phyloP scores from a whole-genome alignment of 1,139 yeast species.

The Arxiozyma slooffiae region DNA sequence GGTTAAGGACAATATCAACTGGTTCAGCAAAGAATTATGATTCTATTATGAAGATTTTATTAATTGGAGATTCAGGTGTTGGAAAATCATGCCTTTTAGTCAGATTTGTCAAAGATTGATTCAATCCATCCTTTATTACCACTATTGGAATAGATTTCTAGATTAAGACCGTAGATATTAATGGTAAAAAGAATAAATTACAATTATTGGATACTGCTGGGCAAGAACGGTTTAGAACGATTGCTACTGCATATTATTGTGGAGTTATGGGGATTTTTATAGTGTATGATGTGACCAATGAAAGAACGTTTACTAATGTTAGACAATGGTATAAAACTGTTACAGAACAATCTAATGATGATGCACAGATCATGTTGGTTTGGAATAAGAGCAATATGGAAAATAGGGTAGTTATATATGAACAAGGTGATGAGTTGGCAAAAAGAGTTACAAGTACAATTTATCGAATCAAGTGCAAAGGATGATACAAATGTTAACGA shows the following conservation, averaged over 20 bases:
- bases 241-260: conserved; percentile 95
- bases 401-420: conserved; percentile 69
- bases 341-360: conserved; percentile 92
- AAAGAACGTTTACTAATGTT: conserved; percentile 72
- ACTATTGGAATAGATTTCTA: conserved; percentile 98
- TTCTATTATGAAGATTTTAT: conserved; percentile 82
- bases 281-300: conserved; percentile 93
- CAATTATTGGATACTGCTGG: conserved; percentile 99
- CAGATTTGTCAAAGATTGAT: conserved; percentile 93
- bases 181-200: conserved; percentile 84
- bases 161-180: conserved; percentile 89
- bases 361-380: conserved; percentile 84
- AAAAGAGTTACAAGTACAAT: conserved; percentile 77
- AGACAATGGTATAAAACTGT: conserved; percentile 94
- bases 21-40: conserved; percentile 63
- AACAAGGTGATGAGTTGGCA: conserved; percentile 86
- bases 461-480: conserved; percentile 94
- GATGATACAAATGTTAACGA: conserved; percentile 87
- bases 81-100: conserved; percentile 92
- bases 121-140: conserved; percentile 92
- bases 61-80: conserved; percentile 96
- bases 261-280: conserved; percentile 97
- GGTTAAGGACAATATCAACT: conserved; percentile 18
- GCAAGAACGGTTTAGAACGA: conserved; percentile 81
- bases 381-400: conserved; percentile 86